Evolutionary conservation across 305 asterid species (phyloP).

Genomic region (Fraxinus velutina): DNA sequence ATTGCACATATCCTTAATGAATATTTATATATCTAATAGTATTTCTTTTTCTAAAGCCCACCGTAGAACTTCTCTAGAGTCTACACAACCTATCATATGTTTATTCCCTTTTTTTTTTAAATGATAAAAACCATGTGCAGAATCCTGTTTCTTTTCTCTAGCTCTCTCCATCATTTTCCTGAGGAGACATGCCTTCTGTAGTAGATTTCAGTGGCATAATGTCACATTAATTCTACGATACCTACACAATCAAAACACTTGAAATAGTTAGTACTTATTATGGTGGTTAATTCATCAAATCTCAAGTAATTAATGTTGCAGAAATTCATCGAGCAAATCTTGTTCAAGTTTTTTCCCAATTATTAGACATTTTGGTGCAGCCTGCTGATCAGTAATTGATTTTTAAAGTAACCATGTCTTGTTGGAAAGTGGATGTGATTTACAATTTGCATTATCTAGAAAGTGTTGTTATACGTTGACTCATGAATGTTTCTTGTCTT

Average conservation of each 20-base stretch:
- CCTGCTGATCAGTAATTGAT: not conserved
- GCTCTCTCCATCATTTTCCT: not conserved
- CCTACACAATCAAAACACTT: not conserved
- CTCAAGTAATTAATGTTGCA: not conserved
- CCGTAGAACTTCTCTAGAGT: not conserved
- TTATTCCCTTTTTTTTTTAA: not conserved
- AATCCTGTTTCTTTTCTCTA: not conserved
- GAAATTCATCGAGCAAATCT: not conserved
- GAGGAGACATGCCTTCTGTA: not conserved
- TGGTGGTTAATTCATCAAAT: not conserved
- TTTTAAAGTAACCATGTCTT: not conserved
- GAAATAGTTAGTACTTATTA: not conserved
- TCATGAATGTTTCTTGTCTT: not conserved
- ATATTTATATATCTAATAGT: not conserved
- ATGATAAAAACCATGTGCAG: not conserved
- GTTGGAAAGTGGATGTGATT: constrained; percentile 2
- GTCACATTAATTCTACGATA: not conserved
- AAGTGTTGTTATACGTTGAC: not conserved
- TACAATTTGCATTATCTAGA: not conserved
- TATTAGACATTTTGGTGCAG: not conserved
- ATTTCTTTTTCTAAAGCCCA: not conserved
- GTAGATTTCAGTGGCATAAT: not conserved
- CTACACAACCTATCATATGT: not conserved
- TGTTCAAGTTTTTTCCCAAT: not conserved
- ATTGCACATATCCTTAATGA: not conserved